Evolutionary conservation across 805 yeast genomes (phyloP).

Genomic region (Middelhovenomyces tepae): DNA sequence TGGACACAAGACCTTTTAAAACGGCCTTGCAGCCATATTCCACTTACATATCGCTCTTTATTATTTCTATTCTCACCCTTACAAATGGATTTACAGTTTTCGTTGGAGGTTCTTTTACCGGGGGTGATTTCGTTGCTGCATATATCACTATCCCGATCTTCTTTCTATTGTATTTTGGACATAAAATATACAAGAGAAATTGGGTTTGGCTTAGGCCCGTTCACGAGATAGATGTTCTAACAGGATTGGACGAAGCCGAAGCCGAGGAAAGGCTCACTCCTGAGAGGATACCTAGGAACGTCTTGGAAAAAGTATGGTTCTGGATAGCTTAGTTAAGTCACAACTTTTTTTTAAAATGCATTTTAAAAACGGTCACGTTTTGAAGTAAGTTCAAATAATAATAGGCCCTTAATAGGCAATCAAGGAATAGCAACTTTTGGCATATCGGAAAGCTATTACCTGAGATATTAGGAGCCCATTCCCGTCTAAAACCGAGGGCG

Average conservation of each 20-base stretch:
- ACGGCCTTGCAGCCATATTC: constrained; percentile 50
- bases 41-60: constrained; percentile 43
- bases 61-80: constrained; percentile 45
- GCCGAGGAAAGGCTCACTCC: constrained; percentile 46
- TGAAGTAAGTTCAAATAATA: no score
- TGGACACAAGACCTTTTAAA: constrained; percentile 49
- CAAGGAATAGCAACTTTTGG: no score
- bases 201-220: constrained; percentile 41
- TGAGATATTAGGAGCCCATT: no score
- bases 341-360: not conserved
- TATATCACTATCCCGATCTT: constrained; percentile 58
- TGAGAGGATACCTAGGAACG: constrained; percentile 27
- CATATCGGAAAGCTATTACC: no score
- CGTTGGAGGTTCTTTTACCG: constrained; percentile 41
- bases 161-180: constrained; percentile 46
- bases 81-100: constrained; percentile 72
- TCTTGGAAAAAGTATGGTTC: constrained; percentile 38
- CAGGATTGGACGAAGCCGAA: constrained; percentile 44
- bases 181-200: constrained; percentile 39
- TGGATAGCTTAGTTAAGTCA: constrained; percentile 34
- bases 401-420: no score
- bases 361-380: no score
- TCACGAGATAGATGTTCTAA: constrained; percentile 50
- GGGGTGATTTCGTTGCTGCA: constrained; percentile 58
- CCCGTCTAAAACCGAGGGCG: no score